A percentile compares a stretch with the other conserved stretches of the same genome.
Conservation (phyloP, 2,329 filamentous ascomycete species). For the Trichoderma harzianum region DNA sequence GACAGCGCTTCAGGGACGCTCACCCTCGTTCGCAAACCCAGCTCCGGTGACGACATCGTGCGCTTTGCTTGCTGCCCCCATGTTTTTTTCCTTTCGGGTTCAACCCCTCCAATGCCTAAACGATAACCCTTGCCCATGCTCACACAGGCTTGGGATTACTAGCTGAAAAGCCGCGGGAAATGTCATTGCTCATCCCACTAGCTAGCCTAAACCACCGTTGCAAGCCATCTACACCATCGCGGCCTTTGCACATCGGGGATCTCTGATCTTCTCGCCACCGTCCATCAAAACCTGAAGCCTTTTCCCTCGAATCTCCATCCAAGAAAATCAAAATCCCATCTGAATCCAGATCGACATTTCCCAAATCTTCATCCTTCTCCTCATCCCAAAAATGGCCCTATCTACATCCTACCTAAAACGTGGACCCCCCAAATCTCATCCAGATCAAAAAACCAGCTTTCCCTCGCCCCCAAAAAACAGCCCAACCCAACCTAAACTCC, state of each 20-base stretch:
- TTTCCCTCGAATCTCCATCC: neutral
- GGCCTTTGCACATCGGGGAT: no score
- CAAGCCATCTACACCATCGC: neutral
- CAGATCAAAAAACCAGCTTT: neutral
- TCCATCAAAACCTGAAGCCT: neutral
- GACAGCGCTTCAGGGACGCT: constrained; percentile 1
- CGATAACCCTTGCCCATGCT: neutral
- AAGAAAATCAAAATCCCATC: neutral
- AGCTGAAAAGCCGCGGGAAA: neutral
- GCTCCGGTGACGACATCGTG: constrained; percentile 13
- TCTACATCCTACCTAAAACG: no score
- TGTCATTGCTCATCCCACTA: neutral
- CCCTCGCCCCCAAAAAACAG: neutral
- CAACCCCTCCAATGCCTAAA: constrained; percentile 1
- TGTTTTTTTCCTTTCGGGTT: neutral
- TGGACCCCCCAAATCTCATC: no score
- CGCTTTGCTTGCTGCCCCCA: neutral
- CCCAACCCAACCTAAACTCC: neutral
- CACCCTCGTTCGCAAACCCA: neutral
- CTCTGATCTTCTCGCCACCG: neutral
- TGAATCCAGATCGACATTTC: neutral
- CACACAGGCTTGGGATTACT: neutral
- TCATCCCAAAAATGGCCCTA: neutral
- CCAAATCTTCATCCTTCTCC: neutral
- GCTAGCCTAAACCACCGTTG: neutral